These are phyloP conservation scores for Fomitopsis serialis DNA, from an alignment of 768 basidiomycete genomes.

Conservation along the genomic window DNA sequence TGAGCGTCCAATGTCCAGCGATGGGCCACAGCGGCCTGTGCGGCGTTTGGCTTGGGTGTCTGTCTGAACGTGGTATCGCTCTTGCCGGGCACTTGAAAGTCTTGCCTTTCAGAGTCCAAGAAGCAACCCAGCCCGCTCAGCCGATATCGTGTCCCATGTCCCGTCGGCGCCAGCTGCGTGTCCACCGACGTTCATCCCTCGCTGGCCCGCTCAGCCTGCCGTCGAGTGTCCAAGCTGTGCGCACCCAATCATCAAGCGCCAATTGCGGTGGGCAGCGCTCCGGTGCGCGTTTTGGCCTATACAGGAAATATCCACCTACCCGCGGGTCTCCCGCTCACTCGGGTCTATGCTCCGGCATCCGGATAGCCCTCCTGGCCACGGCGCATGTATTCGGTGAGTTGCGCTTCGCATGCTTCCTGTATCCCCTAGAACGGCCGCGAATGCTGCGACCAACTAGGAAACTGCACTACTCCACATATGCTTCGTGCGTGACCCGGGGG, in stretches of 20 bases:
- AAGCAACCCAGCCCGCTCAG: not conserved
- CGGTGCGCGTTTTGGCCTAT: not conserved
- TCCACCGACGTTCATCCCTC: not conserved
- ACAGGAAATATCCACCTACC: not conserved
- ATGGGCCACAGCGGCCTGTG: not conserved
- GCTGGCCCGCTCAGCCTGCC: not conserved
- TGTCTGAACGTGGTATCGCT: not conserved
- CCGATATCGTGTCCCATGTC: not conserved
- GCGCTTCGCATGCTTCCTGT: too few relatives aligned
- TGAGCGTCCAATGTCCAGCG: not conserved
- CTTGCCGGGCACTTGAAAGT: not conserved
- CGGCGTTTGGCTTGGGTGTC: not conserved
- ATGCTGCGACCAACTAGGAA: too few relatives aligned
- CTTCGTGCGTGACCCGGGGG: too few relatives aligned
- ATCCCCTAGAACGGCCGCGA: too few relatives aligned
- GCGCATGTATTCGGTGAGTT: too few relatives aligned
- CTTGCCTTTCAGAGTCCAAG: not conserved
- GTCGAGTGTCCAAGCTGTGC: not conserved
- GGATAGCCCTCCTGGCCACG: too few relatives aligned
- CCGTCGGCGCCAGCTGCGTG: not conserved
- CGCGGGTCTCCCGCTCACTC: too few relatives aligned
- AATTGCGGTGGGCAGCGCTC: not conserved
- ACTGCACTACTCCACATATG: too few relatives aligned
- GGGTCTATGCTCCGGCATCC: too few relatives aligned
- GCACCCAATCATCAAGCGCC: slow-evolving; percentile 1